phyloP scores from a whole-genome alignment of 441 rosid genomes.

The Euphorbia schlechtendalii region DNA sequence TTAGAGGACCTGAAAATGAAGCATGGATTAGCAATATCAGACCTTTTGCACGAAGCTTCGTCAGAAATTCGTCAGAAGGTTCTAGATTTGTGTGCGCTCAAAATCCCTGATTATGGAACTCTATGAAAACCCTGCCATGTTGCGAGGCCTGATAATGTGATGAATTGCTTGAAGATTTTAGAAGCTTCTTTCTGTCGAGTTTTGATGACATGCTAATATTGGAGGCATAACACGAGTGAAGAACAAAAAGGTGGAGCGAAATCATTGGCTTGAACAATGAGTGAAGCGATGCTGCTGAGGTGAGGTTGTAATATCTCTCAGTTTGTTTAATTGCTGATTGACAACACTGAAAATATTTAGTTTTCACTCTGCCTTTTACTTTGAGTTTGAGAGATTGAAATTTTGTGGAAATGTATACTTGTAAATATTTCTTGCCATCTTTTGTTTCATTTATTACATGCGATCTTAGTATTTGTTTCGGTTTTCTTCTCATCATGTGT shows the following conservation, averaged over 20 bases:
- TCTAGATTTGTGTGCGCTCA: constrained; percentile 32
- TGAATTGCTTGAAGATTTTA: constrained; percentile 1
- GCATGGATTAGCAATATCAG: constrained; percentile 45
- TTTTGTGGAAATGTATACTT: constrained; percentile 21
- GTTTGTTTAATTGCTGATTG: background rate
- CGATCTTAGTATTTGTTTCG: background rate
- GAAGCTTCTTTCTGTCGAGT: background rate
- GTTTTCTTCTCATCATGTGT: background rate
- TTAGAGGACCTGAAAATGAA: constrained; percentile 51
- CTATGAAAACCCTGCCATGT: constrained; percentile 13
- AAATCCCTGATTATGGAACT: constrained; percentile 23
- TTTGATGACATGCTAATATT: background rate
- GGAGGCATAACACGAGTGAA: background rate
- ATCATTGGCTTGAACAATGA: background rate
- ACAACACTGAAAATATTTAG: background rate
- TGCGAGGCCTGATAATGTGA: background rate
- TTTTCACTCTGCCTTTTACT: constrained; percentile 12
- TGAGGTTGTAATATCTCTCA: background rate
- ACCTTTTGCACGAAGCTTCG: constrained; percentile 48
- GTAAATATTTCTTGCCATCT: constrained; percentile 24
- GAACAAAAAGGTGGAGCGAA: background rate
- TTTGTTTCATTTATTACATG: background rate
- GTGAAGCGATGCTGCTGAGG: background rate
- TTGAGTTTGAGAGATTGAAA: constrained; percentile 14
- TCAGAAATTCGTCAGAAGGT: constrained; percentile 45